These are phyloP conservation scores for Magnolia officinalis DNA, from an alignment of 164 flowering plant genomes.

Conservation along the genomic window DNA sequence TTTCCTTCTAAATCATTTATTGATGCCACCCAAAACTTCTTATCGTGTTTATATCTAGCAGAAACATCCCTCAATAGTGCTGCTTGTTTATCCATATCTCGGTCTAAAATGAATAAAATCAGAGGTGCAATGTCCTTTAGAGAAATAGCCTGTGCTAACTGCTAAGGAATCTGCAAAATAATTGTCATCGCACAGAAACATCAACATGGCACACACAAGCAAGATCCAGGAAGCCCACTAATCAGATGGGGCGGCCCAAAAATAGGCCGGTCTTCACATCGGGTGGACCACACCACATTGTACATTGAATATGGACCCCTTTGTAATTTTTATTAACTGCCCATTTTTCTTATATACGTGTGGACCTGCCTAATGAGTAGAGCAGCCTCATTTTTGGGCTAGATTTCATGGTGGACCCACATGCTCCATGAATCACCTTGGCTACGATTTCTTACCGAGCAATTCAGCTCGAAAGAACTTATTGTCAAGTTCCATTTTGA, in stretches of 20 bases:
- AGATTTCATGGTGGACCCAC: not conserved
- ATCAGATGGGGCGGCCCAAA: too few species aligned
- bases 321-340: too few species aligned
- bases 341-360: too few species aligned
- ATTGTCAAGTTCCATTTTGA: constrained; percentile 65
- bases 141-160: too few species aligned
- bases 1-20: constrained; percentile 46
- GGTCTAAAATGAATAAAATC: constrained; percentile 31
- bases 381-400: too few species aligned
- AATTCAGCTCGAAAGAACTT: constrained; percentile 45
- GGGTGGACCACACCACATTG: too few species aligned
- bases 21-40: constrained; percentile 51
- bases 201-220: too few species aligned
- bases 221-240: too few species aligned
- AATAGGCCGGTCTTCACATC: too few species aligned
- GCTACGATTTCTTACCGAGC: constrained; percentile 40
- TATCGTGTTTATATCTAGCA: constrained; percentile 52
- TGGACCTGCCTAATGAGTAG: not conserved
- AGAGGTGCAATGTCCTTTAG: not conserved
- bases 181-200: too few species aligned
- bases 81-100: constrained; percentile 57
- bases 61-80: constrained; percentile 42
- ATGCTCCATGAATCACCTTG: not conserved
- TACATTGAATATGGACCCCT: too few species aligned
- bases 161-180: too few species aligned